phyloP scores from a whole-genome alignment of 306 rosid genomes.

The Carpinus viminea region DNA sequence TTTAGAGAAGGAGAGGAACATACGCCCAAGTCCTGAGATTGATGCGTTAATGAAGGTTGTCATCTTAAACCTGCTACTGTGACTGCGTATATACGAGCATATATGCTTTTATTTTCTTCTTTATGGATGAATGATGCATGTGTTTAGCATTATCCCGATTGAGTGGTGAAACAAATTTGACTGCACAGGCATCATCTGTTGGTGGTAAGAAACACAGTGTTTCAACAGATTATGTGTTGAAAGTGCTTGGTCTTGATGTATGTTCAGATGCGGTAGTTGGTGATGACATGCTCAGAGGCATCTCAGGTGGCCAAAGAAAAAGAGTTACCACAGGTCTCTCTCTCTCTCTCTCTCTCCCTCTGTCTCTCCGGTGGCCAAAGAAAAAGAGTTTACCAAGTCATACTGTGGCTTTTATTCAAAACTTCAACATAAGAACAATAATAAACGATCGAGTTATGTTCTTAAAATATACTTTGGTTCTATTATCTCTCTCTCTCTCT shows the following conservation, averaged over 20 bases:
- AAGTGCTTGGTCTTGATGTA: conserved; percentile 83
- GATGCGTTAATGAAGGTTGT: conserved; percentile 91
- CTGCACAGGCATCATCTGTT: conserved; percentile 79
- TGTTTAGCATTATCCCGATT: not conserved
- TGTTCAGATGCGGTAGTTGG: conserved; percentile 88
- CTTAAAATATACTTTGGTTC: too few species aligned
- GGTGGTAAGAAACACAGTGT: conserved; percentile 73
- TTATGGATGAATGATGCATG: not conserved
- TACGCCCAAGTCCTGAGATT: conserved; percentile 76
- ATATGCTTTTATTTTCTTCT: not conserved
- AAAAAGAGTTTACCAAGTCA: too few species aligned
- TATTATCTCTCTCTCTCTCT: too few species aligned
- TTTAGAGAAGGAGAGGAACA: conserved; percentile 58
- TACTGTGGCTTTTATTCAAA: too few species aligned
- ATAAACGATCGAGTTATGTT: too few species aligned
- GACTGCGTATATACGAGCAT: not conserved
- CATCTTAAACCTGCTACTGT: conserved; percentile 3
- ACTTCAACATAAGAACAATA: too few species aligned
- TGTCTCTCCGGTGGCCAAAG: not conserved
- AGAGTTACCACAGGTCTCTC: conserved; percentile 87
- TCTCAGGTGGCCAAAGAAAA: conserved; percentile 91
- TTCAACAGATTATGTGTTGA: conserved; percentile 71
- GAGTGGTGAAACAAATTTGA: conserved; percentile 22
- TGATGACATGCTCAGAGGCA: conserved; percentile 77
- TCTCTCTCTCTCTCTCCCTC: conserved; percentile 23